Evolutionary conservation across 176 grass and related monocot genomes (phyloP).

Genomic region (Bonia amplexicaulis): DNA sequence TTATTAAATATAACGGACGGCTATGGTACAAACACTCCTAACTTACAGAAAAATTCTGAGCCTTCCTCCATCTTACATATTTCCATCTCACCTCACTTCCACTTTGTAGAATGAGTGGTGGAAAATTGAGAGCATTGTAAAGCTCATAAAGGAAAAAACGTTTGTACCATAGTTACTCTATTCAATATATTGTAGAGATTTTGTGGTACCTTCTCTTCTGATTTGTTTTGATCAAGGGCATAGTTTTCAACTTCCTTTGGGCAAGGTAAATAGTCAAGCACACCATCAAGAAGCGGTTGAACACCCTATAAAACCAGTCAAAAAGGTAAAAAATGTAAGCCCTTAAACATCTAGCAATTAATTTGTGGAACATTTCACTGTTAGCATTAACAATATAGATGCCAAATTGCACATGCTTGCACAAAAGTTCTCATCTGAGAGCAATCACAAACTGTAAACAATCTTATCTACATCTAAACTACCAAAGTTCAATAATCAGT

Average conservation of each 20-base stretch:
- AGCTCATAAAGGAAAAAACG: constrained; percentile 1
- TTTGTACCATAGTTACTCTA: background rate
- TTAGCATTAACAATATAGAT: constrained; percentile 22
- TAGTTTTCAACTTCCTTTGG: constrained; percentile 82
- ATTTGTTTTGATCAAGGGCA: constrained; percentile 93
- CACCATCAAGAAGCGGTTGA: constrained; percentile 90
- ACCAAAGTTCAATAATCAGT: background rate
- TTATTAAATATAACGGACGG: background rate
- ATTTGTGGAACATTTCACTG: background rate
- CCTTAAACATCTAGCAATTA: background rate
- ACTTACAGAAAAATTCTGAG: background rate
- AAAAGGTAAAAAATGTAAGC: constrained; percentile 18
- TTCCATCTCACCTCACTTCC: background rate
- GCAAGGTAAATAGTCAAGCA: constrained; percentile 85
- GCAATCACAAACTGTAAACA: background rate
- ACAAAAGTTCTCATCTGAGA: background rate
- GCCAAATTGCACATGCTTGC: background rate
- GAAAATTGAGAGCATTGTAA: background rate
- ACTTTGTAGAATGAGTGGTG: background rate
- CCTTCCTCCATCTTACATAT: background rate
- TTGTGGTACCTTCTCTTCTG: constrained; percentile 80
- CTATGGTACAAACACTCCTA: background rate
- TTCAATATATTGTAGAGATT: background rate
- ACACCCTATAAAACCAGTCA: constrained; percentile 65
- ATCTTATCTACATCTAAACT: background rate